phyloP scores from a whole-genome alignment of 2,329 filamentous ascomycete genomes.

The Fusarium sp. region DNA sequence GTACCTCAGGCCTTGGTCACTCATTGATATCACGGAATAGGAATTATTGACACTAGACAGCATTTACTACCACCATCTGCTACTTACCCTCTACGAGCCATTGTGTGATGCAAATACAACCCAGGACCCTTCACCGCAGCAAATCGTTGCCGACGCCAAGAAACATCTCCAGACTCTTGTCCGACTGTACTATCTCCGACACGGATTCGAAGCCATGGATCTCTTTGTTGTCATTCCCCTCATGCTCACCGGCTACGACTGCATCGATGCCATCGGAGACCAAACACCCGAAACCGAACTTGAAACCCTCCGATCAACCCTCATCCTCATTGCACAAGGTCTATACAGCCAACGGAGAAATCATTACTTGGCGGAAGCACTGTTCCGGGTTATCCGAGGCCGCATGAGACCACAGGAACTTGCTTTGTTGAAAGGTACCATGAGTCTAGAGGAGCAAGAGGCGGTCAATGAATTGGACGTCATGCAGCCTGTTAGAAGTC shows the following conservation, averaged over 20 bases:
- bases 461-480: slow-evolving; percentile 28
- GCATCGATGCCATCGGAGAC: slow-evolving; percentile 40
- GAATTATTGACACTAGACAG: slow-evolving; percentile 8
- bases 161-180: slow-evolving; percentile 40
- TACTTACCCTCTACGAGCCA: slow-evolving; percentile 43
- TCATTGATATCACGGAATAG: no score
- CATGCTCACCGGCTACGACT: slow-evolving; percentile 42
- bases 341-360: slow-evolving; percentile 47
- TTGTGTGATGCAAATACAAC: slow-evolving; percentile 5
- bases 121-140: not conserved
- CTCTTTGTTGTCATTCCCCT: slow-evolving; percentile 48
- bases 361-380: slow-evolving; percentile 47
- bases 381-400: slow-evolving; percentile 48
- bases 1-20: slow-evolving; percentile 8
- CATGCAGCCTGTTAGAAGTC: slow-evolving; percentile 41
- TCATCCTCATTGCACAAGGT: slow-evolving; percentile 49
- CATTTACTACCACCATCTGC: slow-evolving; percentile 40
- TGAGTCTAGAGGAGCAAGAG: slow-evolving; percentile 32
- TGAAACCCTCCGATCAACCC: slow-evolving; percentile 45
- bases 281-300: slow-evolving; percentile 11
- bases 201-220: slow-evolving; percentile 47
- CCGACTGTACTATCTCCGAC: slow-evolving; percentile 46
- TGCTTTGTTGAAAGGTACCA: slow-evolving; percentile 21
- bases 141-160: slow-evolving; percentile 36
- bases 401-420: slow-evolving; percentile 47